Evolutionary conservation across 345 rosid genomes (phyloP).

Genomic region (Populus tremula): DNA sequence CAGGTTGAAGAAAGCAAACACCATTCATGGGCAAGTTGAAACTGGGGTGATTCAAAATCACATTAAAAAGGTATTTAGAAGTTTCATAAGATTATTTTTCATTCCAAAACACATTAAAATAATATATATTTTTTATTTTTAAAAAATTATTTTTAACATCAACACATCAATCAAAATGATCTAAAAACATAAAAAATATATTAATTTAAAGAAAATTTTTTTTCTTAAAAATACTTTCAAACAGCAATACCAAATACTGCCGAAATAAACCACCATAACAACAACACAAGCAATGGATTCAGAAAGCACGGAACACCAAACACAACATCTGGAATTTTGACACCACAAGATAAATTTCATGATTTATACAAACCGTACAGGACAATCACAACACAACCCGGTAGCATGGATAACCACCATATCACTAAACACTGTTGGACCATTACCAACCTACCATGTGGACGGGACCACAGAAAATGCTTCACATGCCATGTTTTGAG

Average conservation of each 20-base stretch:
- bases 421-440: neutral
- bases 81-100: too few relatives aligned
- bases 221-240: too few relatives aligned
- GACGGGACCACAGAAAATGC: conserved; percentile 10
- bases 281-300: neutral
- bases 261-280: neutral
- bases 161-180: too few relatives aligned
- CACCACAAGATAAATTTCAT: neutral
- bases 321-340: too few relatives aligned
- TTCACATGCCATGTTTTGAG: conserved; percentile 12
- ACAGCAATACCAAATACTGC: too few relatives aligned
- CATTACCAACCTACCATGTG: neutral
- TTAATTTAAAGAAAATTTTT: too few relatives aligned
- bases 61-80: neutral
- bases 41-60: neutral
- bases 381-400: neutral
- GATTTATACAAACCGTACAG: neutral
- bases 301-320: neutral
- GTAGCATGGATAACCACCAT: neutral
- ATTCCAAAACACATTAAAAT: too few relatives aligned
- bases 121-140: too few relatives aligned
- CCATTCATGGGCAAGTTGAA: neutral
- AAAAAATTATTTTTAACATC: too few relatives aligned
- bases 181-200: too few relatives aligned
- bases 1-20: too few relatives aligned